phyloP scores from a whole-genome alignment of 345 rosid genomes.

The Isatis tinctoria region DNA sequence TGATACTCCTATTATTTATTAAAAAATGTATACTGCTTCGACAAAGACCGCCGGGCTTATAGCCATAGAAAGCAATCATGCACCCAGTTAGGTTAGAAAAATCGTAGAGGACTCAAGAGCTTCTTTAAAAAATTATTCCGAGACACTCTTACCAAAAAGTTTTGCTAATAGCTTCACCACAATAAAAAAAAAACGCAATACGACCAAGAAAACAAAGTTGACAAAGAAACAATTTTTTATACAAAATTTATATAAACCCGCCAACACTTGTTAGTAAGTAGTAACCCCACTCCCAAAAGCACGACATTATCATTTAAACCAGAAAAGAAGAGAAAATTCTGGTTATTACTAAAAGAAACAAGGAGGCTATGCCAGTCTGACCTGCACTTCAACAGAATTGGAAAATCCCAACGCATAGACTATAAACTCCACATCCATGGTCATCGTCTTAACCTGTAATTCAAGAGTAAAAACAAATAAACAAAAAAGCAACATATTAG shows the following conservation, averaged over 20 bases:
- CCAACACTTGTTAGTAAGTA: neutral
- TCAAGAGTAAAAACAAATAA: neutral
- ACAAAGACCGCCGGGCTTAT: neutral
- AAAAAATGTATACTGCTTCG: neutral
- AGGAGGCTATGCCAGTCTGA: conserved; percentile 31
- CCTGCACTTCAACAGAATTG: conserved; percentile 72
- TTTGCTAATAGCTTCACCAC: neutral
- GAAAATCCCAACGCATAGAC: conserved; percentile 75
- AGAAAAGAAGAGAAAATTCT: neutral
- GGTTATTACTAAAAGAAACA: neutral
- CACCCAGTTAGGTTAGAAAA: neutral
- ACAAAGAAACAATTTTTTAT: neutral
- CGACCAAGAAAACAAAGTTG: neutral
- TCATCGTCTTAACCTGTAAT: conserved; percentile 81
- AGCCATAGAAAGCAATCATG: neutral
- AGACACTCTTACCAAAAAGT: neutral
- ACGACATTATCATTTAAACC: neutral
- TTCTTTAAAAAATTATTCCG: neutral
- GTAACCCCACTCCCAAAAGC: neutral
- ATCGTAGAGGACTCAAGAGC: neutral
- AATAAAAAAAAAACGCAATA: neutral
- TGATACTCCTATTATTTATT: neutral
- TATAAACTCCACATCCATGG: conserved; percentile 64
- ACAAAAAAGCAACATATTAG: neutral
- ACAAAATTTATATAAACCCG: neutral